Base-by-base conservation (phyloP, 2,329 filamentous ascomycete genomes). In the Bretziella fagacearum region DNA sequence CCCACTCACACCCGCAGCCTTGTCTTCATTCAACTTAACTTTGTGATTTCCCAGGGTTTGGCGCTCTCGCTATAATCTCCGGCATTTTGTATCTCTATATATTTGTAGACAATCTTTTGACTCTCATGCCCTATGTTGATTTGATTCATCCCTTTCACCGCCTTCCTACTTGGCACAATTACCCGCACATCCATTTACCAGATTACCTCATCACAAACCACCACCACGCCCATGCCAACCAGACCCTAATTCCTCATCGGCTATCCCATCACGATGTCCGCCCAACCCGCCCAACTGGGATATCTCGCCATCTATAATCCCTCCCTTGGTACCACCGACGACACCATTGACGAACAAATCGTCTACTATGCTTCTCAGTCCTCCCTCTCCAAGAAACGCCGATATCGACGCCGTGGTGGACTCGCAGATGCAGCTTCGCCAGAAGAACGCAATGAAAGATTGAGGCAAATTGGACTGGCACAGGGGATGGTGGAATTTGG, bases 241-340 rank as follows among this genome's bases (percentile, higher is more conserved):
- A 30, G 40, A 22, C 44, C 20, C 43, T 42, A 47, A 33, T 27
- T 11, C 87, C 91, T 36, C 89, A 89, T 29, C 84, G 84, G 58
- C 23, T 25, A 25, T 7, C 23, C 11, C 20, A 18, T 26, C 25
- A 18, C n/a, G 6, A 50, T 50, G 48, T 47, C 48, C 15, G 39
- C 40, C 33, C 42, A 35, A 27, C 49, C 45, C 8, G 49, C 49
- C 29, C 49, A 51, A 30, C 74, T 96, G 25, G 82, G 84, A 56
- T 96, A 91, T 61, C 73, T 98, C 39, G 79, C 89, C 60, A 93
- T 98, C 60, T 98, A 93, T 70, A 96, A 93, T 61, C 91, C 93
- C 27, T 77, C 80, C 4, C 72, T 93, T 37, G 80, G 82, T 56
- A 59, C 56, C 36, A 70, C 65, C 2, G 69, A 73, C 55, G 68